Evolutionary conservation across 805 yeast species (phyloP).

Genomic region (Wickerhamomyces chambardii): DNA sequence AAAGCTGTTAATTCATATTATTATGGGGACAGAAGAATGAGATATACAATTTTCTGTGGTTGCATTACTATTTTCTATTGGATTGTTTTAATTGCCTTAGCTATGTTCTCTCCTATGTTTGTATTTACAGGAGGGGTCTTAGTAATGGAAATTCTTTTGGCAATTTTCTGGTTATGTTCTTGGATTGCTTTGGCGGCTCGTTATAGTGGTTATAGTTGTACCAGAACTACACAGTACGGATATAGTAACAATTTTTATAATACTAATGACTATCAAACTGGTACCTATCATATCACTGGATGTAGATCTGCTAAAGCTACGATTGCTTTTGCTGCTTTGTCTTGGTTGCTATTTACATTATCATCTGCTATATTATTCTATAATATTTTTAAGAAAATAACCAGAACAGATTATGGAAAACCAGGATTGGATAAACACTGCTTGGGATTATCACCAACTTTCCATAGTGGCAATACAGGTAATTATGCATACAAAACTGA

Average conservation of each 20-base stretch:
- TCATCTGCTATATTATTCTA: constrained; percentile 15
- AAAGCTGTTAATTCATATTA: constrained; percentile 15
- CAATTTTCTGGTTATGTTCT: constrained; percentile 23
- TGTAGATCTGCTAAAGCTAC: constrained; percentile 22
- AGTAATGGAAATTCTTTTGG: constrained; percentile 17
- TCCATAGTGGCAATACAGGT: not conserved
- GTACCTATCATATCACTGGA: constrained; percentile 5
- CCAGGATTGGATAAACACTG: constrained; percentile 2
- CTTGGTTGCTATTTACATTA: constrained; percentile 18
- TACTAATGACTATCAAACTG: not conserved
- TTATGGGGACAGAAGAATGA: constrained; percentile 18
- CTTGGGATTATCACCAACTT: constrained; percentile 5
- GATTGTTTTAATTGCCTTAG: constrained; percentile 11
- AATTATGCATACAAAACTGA: not conserved
- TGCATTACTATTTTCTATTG: constrained; percentile 20
- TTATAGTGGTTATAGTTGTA: constrained; percentile 20
- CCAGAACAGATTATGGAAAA: not conserved
- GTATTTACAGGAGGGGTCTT: constrained; percentile 18
- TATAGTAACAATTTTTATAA: constrained; percentile 10
- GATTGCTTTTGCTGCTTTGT: constrained; percentile 22
- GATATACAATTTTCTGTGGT: constrained; percentile 21
- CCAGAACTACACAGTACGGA: constrained; percentile 2
- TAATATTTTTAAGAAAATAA: constrained; percentile 19
- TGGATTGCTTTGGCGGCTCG: constrained; percentile 24
- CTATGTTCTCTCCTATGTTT: constrained; percentile 10